Evolutionary conservation across 371 early-diverging fungal genomes (phyloP).

Genomic region (Mortierella polycephala): DNA sequence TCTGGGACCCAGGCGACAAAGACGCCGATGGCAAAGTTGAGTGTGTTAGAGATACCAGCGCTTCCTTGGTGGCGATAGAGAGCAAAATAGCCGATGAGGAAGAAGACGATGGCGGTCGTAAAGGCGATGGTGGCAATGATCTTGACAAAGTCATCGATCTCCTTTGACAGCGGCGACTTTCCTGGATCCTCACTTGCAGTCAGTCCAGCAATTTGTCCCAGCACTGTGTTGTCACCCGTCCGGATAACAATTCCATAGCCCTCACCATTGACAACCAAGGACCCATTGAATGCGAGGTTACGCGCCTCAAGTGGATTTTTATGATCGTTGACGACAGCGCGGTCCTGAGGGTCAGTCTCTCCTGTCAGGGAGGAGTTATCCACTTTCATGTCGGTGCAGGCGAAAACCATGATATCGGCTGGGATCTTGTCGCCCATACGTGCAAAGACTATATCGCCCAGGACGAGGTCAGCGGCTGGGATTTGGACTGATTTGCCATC

Average conservation of each 20-base stretch:
- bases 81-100: conserved; percentile 73
- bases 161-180: conserved; percentile 76
- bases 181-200: conserved; percentile 80
- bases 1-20: conserved; percentile 93
- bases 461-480: conserved; percentile 78
- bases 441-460: conserved; percentile 89
- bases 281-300: conserved; percentile 91
- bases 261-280: conserved; percentile 87
- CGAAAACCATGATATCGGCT: conserved; percentile 86
- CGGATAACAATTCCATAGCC: conserved; percentile 93
- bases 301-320: conserved; percentile 90
- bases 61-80: conserved; percentile 56
- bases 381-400: conserved; percentile 87
- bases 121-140: conserved; percentile 87
- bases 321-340: conserved; percentile 64
- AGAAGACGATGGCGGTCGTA: conserved; percentile 82
- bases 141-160: conserved; percentile 87
- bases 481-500: conserved; percentile 73
- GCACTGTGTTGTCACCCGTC: conserved; percentile 91
- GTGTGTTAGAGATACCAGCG: conserved; percentile 68
- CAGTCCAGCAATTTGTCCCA: conserved; percentile 95
- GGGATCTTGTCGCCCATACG: conserved; percentile 95
- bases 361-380: conserved; percentile 98
- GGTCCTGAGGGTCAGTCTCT: conserved; percentile 93
- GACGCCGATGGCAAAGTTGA: conserved; percentile 92